Conservation (phyloP, 192 early-diverging fungal species). For the Coemansia sp. region DNA sequence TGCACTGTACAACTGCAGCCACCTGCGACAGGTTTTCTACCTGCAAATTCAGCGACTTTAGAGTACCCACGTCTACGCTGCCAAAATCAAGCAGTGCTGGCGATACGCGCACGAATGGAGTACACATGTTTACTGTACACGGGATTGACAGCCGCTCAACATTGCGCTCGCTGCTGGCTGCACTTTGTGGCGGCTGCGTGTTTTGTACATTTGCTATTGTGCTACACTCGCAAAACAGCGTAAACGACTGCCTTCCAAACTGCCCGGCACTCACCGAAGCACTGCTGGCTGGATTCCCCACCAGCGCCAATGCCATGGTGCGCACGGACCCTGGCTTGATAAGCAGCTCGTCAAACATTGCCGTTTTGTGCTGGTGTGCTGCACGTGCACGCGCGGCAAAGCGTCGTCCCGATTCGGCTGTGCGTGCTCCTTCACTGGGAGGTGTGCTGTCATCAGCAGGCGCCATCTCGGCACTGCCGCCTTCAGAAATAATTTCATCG, state of each 20-base stretch:
- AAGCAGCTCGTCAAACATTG: constrained; percentile 72
- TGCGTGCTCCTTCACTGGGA: neutral
- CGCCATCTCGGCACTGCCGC: constrained; percentile 4
- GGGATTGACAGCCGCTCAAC: constrained; percentile 64
- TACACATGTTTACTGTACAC: constrained; percentile 88
- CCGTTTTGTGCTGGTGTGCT: constrained; percentile 16
- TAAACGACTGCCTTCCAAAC: constrained; percentile 65
- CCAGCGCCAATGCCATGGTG: constrained; percentile 75
- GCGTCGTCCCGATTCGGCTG: neutral
- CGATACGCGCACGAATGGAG: constrained; percentile 83
- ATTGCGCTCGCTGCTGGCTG: constrained; percentile 49
- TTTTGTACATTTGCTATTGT: constrained; percentile 35
- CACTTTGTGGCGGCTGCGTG: constrained; percentile 45
- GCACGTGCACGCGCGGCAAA: constrained; percentile 1
- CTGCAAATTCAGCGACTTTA: constrained; percentile 80
- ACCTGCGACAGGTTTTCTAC: constrained; percentile 87
- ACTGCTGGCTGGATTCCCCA: constrained; percentile 24
- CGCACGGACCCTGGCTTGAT: constrained; percentile 82
- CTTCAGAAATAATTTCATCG: constrained; percentile 10
- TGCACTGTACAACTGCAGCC: constrained; percentile 75
- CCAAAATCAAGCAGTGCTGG: constrained; percentile 91
- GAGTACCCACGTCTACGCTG: constrained; percentile 89
- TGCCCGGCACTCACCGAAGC: constrained; percentile 65
- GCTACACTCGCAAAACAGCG: constrained; percentile 64
- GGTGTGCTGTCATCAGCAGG: constrained; percentile 3